Percentiles rank a stretch among this genome's conserved stretches.
Evolutionary conservation across 768 basidiomycete species (phyloP).

Genomic region (Boletus vinaceobasis): DNA sequence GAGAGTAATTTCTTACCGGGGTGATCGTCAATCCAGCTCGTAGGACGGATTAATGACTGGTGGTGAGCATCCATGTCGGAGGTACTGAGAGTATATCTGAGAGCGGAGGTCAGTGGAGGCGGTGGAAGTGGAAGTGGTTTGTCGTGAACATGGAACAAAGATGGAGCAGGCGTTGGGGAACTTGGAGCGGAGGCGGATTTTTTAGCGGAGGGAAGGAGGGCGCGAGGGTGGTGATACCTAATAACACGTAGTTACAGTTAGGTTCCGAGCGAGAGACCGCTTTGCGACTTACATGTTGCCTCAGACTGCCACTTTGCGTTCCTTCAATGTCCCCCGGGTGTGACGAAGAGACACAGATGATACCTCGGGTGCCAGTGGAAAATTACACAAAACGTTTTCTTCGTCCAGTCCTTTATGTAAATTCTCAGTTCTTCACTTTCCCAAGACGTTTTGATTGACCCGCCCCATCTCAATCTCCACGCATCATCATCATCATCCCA

Average conservation of each 20-base stretch:
- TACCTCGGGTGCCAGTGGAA: conserved; percentile 1
- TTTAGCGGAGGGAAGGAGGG: conserved; percentile 22
- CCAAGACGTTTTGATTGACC: conserved; percentile 12
- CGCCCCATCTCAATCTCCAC: background rate
- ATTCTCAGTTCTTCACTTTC: conserved; percentile 17
- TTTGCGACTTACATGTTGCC: conserved; percentile 22
- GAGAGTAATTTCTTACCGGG: conserved; percentile 21
- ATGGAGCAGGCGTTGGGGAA: conserved; percentile 15
- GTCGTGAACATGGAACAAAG: conserved; percentile 23
- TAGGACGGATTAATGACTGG: conserved; percentile 9
- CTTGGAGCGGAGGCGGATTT: conserved; percentile 27
- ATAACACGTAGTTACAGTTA: background rate
- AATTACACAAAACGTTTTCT: conserved; percentile 7
- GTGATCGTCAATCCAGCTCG: conserved; percentile 27
- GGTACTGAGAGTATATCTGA: conserved; percentile 20
- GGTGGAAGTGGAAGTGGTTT: conserved; percentile 43
- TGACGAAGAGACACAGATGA: background rate
- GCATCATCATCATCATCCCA: background rate
- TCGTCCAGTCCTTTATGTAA: conserved; percentile 28
- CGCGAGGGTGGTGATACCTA: conserved; percentile 24
- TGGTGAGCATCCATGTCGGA: conserved; percentile 28
- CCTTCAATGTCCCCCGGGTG: background rate
- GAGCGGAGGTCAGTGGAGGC: conserved; percentile 32
- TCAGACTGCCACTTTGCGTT: background rate
- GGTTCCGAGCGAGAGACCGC: background rate